phyloP scores from a whole-genome alignment of 495 filamentous ascomycete genomes.

The Xylaria castorea region DNA sequence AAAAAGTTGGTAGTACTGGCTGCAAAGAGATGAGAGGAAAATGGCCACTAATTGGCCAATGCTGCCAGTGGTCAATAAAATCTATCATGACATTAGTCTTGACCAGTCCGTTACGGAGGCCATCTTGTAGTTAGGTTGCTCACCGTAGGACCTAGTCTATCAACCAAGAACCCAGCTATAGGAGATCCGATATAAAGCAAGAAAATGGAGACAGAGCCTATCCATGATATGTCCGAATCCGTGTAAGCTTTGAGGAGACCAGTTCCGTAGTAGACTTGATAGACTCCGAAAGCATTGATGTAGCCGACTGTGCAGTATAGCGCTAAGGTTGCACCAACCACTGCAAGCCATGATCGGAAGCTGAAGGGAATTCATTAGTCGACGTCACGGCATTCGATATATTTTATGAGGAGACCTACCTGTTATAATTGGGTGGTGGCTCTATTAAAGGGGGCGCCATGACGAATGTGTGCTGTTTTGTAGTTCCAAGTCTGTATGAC shows the following conservation, averaged over 20 bases:
- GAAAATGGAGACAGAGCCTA: conserved; percentile 57
- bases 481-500: background rate
- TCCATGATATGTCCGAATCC: conserved; percentile 55
- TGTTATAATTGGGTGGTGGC: conserved; percentile 23
- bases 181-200: conserved; percentile 47
- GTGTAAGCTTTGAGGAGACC: conserved; percentile 51
- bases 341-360: conserved; percentile 38
- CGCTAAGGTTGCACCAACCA: conserved; percentile 33
- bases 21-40: conserved; percentile 62
- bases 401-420: background rate
- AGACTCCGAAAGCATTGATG: conserved; percentile 65
- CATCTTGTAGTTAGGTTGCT: background rate
- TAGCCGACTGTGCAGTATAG: conserved; percentile 55
- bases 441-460: conserved; percentile 18
- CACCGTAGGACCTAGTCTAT: conserved; percentile 52
- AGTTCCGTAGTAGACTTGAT: conserved; percentile 61
- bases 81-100: conserved; percentile 16
- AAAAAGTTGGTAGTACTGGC: conserved; percentile 62
- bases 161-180: conserved; percentile 51
- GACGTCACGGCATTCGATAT: background rate
- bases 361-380: conserved; percentile 5
- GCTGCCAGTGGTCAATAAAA: conserved; percentile 28
- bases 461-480: background rate
- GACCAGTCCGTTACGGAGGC: background rate
- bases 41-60: conserved; percentile 33